These are phyloP conservation scores for Pseudogymnoascus sp. DNA, from an alignment of 2,329 filamentous ascomycete genomes.

Conservation along the genomic window DNA sequence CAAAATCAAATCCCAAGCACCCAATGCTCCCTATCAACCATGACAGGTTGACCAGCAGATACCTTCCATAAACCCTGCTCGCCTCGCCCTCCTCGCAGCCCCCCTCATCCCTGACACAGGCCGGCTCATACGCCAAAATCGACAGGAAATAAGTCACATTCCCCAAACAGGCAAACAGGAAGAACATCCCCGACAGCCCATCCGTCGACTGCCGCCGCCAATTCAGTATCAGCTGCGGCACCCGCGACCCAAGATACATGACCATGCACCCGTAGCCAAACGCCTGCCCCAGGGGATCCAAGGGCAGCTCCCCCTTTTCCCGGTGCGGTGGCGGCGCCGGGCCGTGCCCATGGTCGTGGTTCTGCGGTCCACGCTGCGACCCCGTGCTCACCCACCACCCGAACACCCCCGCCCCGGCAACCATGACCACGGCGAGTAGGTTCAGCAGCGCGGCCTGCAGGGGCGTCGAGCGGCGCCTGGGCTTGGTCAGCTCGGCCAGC, in stretches of 20 bases:
- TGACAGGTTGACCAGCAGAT: slow-evolving; percentile 81
- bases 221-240: slow-evolving; percentile 88
- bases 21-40: slow-evolving; percentile 88
- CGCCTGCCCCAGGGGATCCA: slow-evolving; percentile 63
- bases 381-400: slow-evolving; percentile 71
- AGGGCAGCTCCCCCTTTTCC: slow-evolving; percentile 26
- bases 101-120: slow-evolving; percentile 39
- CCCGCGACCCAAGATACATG: slow-evolving; percentile 78
- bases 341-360: slow-evolving; percentile 14
- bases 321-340: slow-evolving; percentile 23
- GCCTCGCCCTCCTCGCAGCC: slow-evolving; percentile 59
- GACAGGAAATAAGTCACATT: slow-evolving; percentile 90
- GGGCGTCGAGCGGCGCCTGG: slow-evolving; percentile 38
- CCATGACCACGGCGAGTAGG: slow-evolving; percentile 64
- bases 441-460: slow-evolving; percentile 64
- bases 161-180: slow-evolving; percentile 90
- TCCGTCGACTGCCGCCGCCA: slow-evolving; percentile 88
- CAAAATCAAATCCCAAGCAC: slow-evolving; percentile 74
- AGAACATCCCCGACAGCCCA: slow-evolving; percentile 88
- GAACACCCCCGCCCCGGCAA: slow-evolving; percentile 71
- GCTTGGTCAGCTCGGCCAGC: slow-evolving; percentile 47
- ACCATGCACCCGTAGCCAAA: slow-evolving; percentile 90
- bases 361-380: slow-evolving; percentile 24
- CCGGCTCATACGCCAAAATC: slow-evolving; percentile 81
- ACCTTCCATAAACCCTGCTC: slow-evolving; percentile 59